Conservation (phyloP, 1,139 yeast genomes). For the Kodamaea suecica region DNA sequence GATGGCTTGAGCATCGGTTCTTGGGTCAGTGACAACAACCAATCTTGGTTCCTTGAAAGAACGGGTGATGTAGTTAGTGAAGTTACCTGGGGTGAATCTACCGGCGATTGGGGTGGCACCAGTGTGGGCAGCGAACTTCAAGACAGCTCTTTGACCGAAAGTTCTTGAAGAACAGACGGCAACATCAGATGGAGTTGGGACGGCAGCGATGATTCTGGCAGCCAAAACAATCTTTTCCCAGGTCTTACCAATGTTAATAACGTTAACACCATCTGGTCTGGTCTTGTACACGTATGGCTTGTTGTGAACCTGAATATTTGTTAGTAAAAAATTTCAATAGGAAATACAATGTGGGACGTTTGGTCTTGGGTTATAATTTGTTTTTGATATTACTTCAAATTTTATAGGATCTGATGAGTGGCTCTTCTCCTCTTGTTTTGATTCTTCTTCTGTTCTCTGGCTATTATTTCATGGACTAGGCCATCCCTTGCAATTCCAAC, state of each 20-base stretch:
- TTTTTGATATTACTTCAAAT: no score
- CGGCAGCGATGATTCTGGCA: conserved; percentile 99
- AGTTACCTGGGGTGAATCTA: conserved; percentile 99
- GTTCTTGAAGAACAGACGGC: conserved; percentile 99
- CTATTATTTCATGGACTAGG: neutral
- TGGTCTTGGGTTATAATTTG: no score
- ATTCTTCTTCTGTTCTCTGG: neutral
- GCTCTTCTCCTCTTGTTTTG: no score
- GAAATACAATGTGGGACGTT: neutral
- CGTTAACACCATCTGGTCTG: conserved; percentile 99
- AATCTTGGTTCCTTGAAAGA: conserved; percentile 99
- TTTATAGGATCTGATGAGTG: no score
- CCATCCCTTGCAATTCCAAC: neutral
- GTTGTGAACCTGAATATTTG: conserved; percentile 79
- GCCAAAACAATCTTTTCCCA: conserved; percentile 99
- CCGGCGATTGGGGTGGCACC: conserved; percentile 99
- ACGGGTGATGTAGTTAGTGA: conserved; percentile 99
- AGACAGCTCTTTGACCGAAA: conserved; percentile 99
- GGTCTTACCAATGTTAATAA: conserved; percentile 97
- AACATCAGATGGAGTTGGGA: conserved; percentile 97
- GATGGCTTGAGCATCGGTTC: conserved; percentile 99
- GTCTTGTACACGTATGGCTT: conserved; percentile 98
- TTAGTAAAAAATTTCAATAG: no score
- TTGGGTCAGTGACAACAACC: conserved; percentile 98
- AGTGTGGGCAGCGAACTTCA: conserved; percentile 99